A percentile compares a stretch with the other conserved stretches of the same genome.
Evolutionary conservation across 1,284 basidiomycete genomes (phyloP).

Genomic region (Stereum hirsutum): DNA sequence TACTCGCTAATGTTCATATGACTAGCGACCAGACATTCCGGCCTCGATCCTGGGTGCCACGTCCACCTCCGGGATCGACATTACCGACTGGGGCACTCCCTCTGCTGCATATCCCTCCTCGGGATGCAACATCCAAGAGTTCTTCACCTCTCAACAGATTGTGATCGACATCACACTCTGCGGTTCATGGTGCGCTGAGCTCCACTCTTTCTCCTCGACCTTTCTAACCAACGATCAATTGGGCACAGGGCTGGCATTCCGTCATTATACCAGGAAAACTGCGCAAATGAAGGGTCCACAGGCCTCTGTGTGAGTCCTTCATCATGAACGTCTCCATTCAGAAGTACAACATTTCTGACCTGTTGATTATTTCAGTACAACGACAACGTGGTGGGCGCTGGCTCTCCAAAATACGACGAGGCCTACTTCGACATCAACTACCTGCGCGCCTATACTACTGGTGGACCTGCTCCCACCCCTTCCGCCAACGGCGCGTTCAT

Average conservation of each 20-base stretch:
- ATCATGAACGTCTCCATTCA: too few species aligned
- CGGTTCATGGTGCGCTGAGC: constrained; percentile 39
- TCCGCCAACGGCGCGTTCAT: constrained; percentile 1
- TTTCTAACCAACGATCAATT: too few species aligned
- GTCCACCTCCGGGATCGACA: constrained; percentile 37
- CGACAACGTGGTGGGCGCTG: constrained; percentile 46
- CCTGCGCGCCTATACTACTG: constrained; percentile 34
- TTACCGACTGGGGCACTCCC: constrained; percentile 42
- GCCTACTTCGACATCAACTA: constrained; percentile 47
- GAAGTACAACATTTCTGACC: too few species aligned
- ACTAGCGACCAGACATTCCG: constrained; percentile 36
- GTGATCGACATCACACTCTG: constrained; percentile 55
- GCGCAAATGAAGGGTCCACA: too few species aligned
- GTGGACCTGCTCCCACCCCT: constrained; percentile 11
- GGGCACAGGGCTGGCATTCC: too few species aligned
- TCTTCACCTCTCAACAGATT: constrained; percentile 43
- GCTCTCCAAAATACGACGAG: constrained; percentile 41
- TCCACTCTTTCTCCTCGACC: too few species aligned
- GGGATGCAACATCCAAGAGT: constrained; percentile 35
- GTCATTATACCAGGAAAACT: too few species aligned
- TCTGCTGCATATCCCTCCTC: constrained; percentile 38
- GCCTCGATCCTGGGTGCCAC: constrained; percentile 27
- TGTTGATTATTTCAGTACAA: too few species aligned
- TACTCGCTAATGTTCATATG: too few species aligned
- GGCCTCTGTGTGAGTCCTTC: too few species aligned